phyloP scores from a whole-genome alignment of 2,329 filamentous ascomycete species.

The Eutypella sp. region DNA sequence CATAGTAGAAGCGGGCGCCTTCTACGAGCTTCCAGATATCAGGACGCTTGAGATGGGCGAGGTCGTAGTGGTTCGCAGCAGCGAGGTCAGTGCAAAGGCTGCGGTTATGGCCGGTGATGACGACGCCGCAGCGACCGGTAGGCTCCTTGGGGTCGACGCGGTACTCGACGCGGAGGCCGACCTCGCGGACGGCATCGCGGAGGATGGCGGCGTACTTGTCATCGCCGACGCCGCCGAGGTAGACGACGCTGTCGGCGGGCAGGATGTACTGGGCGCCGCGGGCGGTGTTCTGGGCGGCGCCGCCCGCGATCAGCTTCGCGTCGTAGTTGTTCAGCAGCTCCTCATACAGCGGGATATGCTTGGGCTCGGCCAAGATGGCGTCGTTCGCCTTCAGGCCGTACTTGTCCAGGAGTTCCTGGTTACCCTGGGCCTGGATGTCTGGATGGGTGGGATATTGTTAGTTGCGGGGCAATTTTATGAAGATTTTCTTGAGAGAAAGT shows the following conservation, averaged over 20 bases:
- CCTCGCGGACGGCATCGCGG: slow-evolving; percentile 77
- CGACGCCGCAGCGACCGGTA: slow-evolving; percentile 90
- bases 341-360: slow-evolving; percentile 87
- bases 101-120: slow-evolving; percentile 96
- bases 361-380: slow-evolving; percentile 90
- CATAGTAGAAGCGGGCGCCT: slow-evolving; percentile 82
- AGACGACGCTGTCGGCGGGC: slow-evolving; percentile 81
- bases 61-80: slow-evolving; percentile 93
- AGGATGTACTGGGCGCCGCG: slow-evolving; percentile 96
- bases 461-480: background rate
- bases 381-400: slow-evolving; percentile 95
- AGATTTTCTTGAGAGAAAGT: background rate
- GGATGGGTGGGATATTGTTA: background rate
- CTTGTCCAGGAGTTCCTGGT: slow-evolving; percentile 81
- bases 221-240: slow-evolving; percentile 87
- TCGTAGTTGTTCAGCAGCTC: slow-evolving; percentile 89
- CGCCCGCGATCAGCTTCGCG: slow-evolving; percentile 91
- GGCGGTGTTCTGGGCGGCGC: slow-evolving; percentile 95
- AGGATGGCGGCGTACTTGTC: slow-evolving; percentile 95
- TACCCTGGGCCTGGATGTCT: slow-evolving; percentile 89
- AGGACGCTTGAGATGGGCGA: slow-evolving; percentile 86
- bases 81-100: slow-evolving; percentile 92
- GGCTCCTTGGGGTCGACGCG: slow-evolving; percentile 77
- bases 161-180: slow-evolving; percentile 91
- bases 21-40: slow-evolving; percentile 90